Evolutionary conservation across 1,284 basidiomycete species (phyloP).

Genomic region (Gomphus bonarii): DNA sequence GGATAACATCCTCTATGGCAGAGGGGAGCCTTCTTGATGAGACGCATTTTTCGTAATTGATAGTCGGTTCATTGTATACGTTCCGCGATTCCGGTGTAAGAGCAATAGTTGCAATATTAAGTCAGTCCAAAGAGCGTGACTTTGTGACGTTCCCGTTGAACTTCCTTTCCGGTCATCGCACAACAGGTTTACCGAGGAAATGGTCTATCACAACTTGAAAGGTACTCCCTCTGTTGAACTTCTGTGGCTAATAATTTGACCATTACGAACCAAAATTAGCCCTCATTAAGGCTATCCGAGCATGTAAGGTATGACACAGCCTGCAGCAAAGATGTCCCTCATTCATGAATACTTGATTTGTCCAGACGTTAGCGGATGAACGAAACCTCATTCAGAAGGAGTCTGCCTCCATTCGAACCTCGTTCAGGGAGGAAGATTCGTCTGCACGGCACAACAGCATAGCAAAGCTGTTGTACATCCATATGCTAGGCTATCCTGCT

Average conservation of each 20-base stretch:
- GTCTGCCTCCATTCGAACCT: slow-evolving; percentile 93
- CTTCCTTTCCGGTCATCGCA: not conserved
- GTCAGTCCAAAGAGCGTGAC: not conserved
- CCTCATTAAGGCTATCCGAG: slow-evolving; percentile 89
- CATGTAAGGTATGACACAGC: slow-evolving; percentile 65
- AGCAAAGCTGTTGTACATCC: slow-evolving; percentile 97
- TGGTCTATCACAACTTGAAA: slow-evolving; percentile 90
- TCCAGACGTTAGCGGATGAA: slow-evolving; percentile 95
- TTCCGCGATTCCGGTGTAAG: not conserved
- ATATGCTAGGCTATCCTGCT: slow-evolving; percentile 98
- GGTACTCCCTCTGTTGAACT: slow-evolving; percentile 35
- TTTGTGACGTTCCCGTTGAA: not conserved
- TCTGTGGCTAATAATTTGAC: slow-evolving; percentile 14
- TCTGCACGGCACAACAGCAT: slow-evolving; percentile 94
- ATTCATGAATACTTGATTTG: slow-evolving; percentile 12
- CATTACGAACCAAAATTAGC: slow-evolving; percentile 36
- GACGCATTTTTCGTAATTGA: slow-evolving; percentile 20
- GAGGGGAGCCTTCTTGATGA: slow-evolving; percentile 76
- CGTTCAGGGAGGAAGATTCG: slow-evolving; percentile 95
- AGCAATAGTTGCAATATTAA: too few species aligned
- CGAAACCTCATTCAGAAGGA: slow-evolving; percentile 97
- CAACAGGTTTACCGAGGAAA: slow-evolving; percentile 20
- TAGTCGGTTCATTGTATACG: not conserved
- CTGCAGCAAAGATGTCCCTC: not conserved
- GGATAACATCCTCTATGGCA: slow-evolving; percentile 66